Base-by-base conservation (phyloP, 352 stramenopile genomes). In the Elongisporangium senticosum region DNA sequence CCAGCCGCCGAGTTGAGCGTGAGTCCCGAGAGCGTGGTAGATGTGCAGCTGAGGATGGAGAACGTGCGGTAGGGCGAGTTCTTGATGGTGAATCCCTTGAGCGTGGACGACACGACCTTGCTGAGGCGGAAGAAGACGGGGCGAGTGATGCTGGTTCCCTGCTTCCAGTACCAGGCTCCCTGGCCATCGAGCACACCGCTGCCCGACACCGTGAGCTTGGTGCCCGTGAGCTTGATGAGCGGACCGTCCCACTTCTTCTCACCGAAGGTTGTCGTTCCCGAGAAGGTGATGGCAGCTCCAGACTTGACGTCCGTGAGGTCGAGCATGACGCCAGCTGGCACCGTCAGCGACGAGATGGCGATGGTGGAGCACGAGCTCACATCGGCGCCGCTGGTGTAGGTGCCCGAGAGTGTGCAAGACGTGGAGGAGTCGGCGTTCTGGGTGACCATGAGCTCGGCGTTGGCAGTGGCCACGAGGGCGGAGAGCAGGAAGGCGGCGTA, bases 131-230 rank as follows among this genome's bases (percentile, higher is more conserved):
- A 69, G 54, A 79, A 71, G 21, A 74, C 62, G 0, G 68, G 71
- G 4, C 62, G 59, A 0, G 57, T 68, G 49, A 77, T 62, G 15
- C 53, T 67, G 43, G 51, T 17, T 4, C 62, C 66, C 23, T 79
- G 60, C 19, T 64, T 61, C 71, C 71, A 79, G 62, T 79, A 76
- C 65, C 64, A 74, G 7, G 24, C 33, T 1, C 71, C 68, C 48
- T 77, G 68, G 19, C 71, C 71, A n/a, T 79, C 68, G 13, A 79
- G 49, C 5, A 61, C 74, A 7, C 71, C 71, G 1, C 65, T 26
- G 7, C 71, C 71, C 15, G 57, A 60, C 3, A 79, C 61, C 5
- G 56, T 76, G n/a, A 79, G 59, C 20, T 58, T 61, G 3, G 56
- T 67, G 47, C 68, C 71, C 15, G 51, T 65, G 15, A 79, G 47